Percentiles rank a stretch among this genome's conserved stretches.
These are phyloP conservation scores for Margaritispora aquatica DNA, from an alignment of 495 filamentous ascomycete genomes.

Conservation along the genomic window DNA sequence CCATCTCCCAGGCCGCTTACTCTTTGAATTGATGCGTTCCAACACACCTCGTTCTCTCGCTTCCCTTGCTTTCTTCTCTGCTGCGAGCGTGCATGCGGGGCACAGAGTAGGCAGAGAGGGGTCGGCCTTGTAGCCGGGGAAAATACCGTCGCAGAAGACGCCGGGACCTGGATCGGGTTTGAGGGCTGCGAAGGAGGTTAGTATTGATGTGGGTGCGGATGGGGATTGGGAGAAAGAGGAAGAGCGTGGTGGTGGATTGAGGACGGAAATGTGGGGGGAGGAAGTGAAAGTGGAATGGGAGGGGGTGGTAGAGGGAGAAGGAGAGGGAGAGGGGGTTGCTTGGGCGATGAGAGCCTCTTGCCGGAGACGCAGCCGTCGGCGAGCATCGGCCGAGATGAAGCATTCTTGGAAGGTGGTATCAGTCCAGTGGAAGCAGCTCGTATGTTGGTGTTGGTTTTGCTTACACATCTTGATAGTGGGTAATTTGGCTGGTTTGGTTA, in stretches of 20 bases:
- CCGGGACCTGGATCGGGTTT: no score
- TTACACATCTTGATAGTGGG: neutral
- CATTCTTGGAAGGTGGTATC: neutral
- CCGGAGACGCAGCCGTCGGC: no score
- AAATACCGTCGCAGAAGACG: neutral
- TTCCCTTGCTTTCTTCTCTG: neutral
- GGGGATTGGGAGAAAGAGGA: no score
- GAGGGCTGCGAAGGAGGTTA: no score
- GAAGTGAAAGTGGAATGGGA: no score
- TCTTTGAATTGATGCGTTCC: neutral
- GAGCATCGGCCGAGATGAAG: neutral
- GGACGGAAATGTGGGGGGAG: no score
- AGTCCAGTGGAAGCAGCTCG: neutral
- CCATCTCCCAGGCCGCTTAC: neutral
- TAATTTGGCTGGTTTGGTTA: neutral
- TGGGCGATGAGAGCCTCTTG: no score
- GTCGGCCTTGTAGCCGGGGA: neutral
- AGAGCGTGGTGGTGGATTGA: no score
- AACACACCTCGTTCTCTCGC: neutral
- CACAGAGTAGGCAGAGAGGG: neutral
- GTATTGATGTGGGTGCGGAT: no score
- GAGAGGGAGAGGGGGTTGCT: no score
- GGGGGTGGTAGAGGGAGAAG: no score
- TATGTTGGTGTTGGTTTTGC: neutral
- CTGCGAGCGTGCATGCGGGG: neutral